Conservation (phyloP, 305 asterid species). For the Stenogyne calaminthoides region DNA sequence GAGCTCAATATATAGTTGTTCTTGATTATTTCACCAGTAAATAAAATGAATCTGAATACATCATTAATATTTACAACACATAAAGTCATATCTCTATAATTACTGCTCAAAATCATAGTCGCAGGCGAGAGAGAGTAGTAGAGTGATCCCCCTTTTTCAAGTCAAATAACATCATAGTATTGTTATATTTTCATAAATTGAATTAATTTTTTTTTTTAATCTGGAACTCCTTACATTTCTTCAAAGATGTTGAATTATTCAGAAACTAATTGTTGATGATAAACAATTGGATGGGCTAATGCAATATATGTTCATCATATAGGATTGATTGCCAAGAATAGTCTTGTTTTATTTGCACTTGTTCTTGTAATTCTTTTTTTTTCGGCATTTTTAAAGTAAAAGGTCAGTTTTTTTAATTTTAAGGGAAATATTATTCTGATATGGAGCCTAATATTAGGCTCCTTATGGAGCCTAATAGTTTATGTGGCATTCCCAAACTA, state of each 20-base stretch:
- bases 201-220: too few species aligned
- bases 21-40: constrained; percentile 1
- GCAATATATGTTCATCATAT: not conserved
- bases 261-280: too few species aligned
- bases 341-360: too few species aligned
- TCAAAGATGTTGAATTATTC: not conserved
- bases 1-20: not conserved
- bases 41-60: not conserved
- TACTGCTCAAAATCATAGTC: not conserved
- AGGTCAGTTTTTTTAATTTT: too few species aligned
- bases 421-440: too few species aligned
- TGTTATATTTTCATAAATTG: too few species aligned
- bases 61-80: not conserved
- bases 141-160: not conserved
- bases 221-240: not conserved
- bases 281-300: not conserved
- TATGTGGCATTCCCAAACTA: too few species aligned
- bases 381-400: too few species aligned
- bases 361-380: too few species aligned
- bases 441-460: too few species aligned
- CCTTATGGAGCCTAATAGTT: too few species aligned
- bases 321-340: too few species aligned
- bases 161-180: not conserved
- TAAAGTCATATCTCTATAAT: not conserved
- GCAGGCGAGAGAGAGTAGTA: not conserved